These are phyloP conservation scores for Wickerhamomyces hampshirensis DNA, from an alignment of 805 yeast genomes.

Conservation along the genomic window DNA sequence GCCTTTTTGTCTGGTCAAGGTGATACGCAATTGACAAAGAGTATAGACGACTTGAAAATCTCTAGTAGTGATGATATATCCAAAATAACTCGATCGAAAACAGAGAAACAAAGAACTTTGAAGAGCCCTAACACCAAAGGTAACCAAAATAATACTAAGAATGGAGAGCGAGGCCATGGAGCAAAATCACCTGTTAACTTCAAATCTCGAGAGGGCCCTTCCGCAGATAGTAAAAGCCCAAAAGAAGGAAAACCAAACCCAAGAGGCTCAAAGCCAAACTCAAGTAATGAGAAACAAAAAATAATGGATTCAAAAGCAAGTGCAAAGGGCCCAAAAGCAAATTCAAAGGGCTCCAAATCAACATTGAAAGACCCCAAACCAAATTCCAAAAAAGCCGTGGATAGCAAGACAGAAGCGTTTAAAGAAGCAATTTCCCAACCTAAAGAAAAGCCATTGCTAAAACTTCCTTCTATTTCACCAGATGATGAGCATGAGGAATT, in stretches of 20 bases:
- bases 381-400: slow-evolving; percentile 2
- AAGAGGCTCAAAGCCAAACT: too few species aligned
- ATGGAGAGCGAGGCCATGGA: slow-evolving; percentile 1
- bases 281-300: too few species aligned
- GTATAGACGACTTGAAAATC: background rate
- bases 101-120: background rate
- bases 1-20: too few species aligned
- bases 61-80: background rate
- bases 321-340: too few species aligned
- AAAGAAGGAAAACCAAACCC: slow-evolving; percentile 1
- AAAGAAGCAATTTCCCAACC: slow-evolving; percentile 5
- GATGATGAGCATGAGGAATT: slow-evolving; percentile 22
- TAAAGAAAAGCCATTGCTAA: slow-evolving; percentile 10
- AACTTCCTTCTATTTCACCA: slow-evolving; percentile 6
- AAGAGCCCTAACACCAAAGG: background rate
- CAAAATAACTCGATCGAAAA: background rate
- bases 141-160: slow-evolving; percentile 1
- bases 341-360: too few species aligned
- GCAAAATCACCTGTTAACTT: too few species aligned
- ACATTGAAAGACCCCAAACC: too few species aligned
- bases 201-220: too few species aligned
- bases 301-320: too few species aligned
- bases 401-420: background rate
- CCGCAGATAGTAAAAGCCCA: too few species aligned
- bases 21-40: too few species aligned